Evolutionary conservation across 441 rosid species (phyloP).

Genomic region (Syzygium syzygioides): DNA sequence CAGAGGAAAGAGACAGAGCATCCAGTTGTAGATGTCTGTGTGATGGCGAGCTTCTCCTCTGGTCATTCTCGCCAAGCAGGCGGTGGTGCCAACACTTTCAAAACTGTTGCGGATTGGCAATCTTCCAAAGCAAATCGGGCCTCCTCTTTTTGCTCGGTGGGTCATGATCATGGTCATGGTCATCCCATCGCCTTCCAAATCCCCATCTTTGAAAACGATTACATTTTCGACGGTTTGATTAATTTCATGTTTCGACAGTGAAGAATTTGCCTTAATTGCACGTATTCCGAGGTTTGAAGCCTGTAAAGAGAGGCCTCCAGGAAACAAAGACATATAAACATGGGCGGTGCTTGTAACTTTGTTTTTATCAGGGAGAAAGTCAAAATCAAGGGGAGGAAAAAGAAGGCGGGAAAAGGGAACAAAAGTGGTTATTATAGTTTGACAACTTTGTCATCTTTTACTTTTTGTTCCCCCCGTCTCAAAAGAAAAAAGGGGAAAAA

Average conservation of each 20-base stretch:
- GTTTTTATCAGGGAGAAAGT: constrained; percentile 1
- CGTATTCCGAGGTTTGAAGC: constrained; percentile 2
- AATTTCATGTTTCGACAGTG: background rate
- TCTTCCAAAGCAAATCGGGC: constrained; percentile 39
- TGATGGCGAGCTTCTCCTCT: constrained; percentile 20
- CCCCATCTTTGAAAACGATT: background rate
- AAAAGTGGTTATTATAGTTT: constrained; percentile 8
- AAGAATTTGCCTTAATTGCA: background rate
- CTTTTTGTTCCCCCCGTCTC: background rate
- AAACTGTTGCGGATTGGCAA: constrained; percentile 26
- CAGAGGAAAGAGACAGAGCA: constrained; percentile 18
- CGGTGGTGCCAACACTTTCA: constrained; percentile 22
- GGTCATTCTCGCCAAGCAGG: constrained; percentile 40
- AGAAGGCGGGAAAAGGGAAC: background rate
- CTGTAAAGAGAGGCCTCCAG: constrained; percentile 6
- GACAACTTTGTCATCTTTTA: background rate
- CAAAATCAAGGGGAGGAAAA: constrained; percentile 1
- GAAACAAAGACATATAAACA: background rate
- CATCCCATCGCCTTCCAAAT: background rate
- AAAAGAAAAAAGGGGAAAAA: background rate
- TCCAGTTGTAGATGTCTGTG: constrained; percentile 26
- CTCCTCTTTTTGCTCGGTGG: constrained; percentile 22
- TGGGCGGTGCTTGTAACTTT: background rate
- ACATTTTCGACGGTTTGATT: background rate
- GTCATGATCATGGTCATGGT: constrained; percentile 16